Percentiles rank a stretch among this genome's conserved stretches.
Evolutionary conservation across 2,329 filamentous ascomycete genomes (phyloP).

Genomic region (Ascochyta koolunga): DNA sequence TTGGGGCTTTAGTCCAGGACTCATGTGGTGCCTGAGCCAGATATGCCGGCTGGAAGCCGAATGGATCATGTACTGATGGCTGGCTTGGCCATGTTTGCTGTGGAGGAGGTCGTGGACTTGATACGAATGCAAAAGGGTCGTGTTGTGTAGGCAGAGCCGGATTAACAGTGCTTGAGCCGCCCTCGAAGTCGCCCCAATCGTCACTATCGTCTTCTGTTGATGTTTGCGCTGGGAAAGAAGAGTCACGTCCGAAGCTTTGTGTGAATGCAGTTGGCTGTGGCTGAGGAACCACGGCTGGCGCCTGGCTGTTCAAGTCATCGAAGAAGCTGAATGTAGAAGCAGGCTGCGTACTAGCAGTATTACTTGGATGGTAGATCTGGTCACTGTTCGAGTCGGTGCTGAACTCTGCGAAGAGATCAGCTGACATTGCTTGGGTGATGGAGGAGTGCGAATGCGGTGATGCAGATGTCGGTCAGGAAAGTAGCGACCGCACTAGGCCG

Average conservation of each 20-base stretch:
- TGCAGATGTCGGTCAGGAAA: conserved; percentile 18
- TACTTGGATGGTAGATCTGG: conserved; percentile 20
- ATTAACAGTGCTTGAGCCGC: conserved; percentile 26
- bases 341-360: conserved; percentile 11
- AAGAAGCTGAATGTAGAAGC: conserved; percentile 43
- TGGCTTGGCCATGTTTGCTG: conserved; percentile 16
- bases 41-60: conserved; percentile 8
- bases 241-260: conserved; percentile 12
- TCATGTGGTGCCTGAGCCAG: conserved; percentile 16
- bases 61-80: conserved; percentile 18
- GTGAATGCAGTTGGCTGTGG: conserved; percentile 16
- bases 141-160: conserved; percentile 19
- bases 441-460: conserved; percentile 14
- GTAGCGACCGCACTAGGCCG: conserved; percentile 25
- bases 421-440: conserved; percentile 35
- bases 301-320: conserved; percentile 35
- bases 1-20: conserved; percentile 33
- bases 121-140: conserved; percentile 26
- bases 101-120: conserved; percentile 15
- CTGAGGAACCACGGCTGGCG: conserved; percentile 16
- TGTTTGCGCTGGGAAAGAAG: not conserved
- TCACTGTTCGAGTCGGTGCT: conserved; percentile 23
- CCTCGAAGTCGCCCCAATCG: conserved; percentile 52
- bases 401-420: conserved; percentile 46
- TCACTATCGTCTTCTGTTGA: conserved; percentile 36